Evolutionary conservation across 169 alveolate genomes (phyloP), one percentile per base, ranked within the genome.

Genomic region (Cryptosporidium parvum): DNA sequence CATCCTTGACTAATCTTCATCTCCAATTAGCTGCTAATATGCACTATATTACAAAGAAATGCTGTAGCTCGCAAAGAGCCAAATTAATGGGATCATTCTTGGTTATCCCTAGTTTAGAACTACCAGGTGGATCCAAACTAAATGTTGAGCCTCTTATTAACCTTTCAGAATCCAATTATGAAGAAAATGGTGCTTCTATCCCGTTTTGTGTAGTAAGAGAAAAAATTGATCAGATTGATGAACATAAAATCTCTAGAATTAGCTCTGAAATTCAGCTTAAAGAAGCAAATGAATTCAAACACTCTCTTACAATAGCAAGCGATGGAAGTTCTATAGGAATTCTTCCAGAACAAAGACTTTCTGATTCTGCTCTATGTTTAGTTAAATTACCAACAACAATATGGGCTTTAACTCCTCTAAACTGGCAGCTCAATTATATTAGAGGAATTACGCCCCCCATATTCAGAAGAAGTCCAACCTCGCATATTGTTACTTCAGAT

Each of bases 21-120:
- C 62, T 80, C 7, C 89, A 80, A 65, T 45, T 80, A 31, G 89
- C 89, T 80, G 89, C 89, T 3, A 59, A 80, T 62, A 80, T 80
- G 89, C 39, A 80, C 33, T 80, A 26, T 62, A 80, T 80, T 62
- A 80, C 75, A 37, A 80, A 44, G 18, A 80, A 65, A 59, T 80
- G 89, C 62, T 80, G 89, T 53, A 58, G 80, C 29, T 12, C 75
- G 2, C 89, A 80, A 62, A 80, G 89, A 80, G 67, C 65, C 9
- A 59, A 39, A 29, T 26, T 59, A 42, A 80, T 80, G 75, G 75
- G 89, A 45, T 80, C 89, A 45, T 62, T 35, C 29, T 42, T 80
- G 31, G 39, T 31, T 10, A 33, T 80, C 29, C 89, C 89, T 1
- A 21, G 53, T 48, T 62, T 58, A 31, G 69, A 80, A 31, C 51